phyloP scores from a whole-genome alignment of 2,329 filamentous ascomycete species.

The Mycosphaerella arachidis region DNA sequence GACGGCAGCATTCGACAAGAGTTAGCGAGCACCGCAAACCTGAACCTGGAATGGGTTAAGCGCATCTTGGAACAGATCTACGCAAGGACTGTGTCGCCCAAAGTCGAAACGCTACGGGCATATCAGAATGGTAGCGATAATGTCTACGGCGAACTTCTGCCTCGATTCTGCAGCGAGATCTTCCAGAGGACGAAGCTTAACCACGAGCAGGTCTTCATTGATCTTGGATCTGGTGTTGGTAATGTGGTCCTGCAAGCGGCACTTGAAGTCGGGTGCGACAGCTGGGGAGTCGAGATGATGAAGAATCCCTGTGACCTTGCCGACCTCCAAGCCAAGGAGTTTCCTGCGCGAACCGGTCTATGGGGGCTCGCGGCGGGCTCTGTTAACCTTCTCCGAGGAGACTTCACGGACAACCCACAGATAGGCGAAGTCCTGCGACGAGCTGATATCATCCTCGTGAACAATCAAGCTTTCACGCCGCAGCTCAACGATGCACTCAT shows the following conservation, averaged over 20 bases:
- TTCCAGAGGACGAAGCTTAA: conserved; percentile 73
- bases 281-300: conserved; percentile 97
- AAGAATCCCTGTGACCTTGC: conserved; percentile 80
- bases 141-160: conserved; percentile 88
- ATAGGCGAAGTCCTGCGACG: conserved; percentile 71
- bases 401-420: conserved; percentile 70
- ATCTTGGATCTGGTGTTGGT: conserved; percentile 90
- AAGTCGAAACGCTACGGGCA: conserved; percentile 74
- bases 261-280: conserved; percentile 86
- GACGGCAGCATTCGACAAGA: conserved; percentile 69
- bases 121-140: conserved; percentile 91
- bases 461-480: conserved; percentile 94
- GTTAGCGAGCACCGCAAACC: conserved; percentile 62
- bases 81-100: conserved; percentile 84
- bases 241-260: conserved; percentile 94
- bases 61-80: conserved; percentile 76
- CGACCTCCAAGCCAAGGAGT: conserved; percentile 74
- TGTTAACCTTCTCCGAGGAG: conserved; percentile 74
- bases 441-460: conserved; percentile 94
- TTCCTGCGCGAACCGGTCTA: conserved; percentile 74
- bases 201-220: conserved; percentile 82
- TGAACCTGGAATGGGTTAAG: conserved; percentile 65
- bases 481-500: conserved; percentile 79
- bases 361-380: conserved; percentile 82
- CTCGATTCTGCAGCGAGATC: conserved; percentile 77